Evolutionary conservation across 129 eudicot species (phyloP), one percentile per base, ranked within the genome.

Genomic region (Pseudognaphalium luteoalbum): DNA sequence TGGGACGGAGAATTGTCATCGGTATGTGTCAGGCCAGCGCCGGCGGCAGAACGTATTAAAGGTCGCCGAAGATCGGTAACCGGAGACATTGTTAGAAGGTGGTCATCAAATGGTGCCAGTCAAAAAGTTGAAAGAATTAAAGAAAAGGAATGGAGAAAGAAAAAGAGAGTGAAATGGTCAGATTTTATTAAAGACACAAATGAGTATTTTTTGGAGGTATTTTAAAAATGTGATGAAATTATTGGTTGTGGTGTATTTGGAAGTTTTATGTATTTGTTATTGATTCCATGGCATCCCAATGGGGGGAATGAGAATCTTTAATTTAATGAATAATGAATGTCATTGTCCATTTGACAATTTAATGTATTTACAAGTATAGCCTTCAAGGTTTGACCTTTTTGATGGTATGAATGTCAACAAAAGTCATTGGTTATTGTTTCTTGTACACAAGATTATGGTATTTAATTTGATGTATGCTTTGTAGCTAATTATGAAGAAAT

Each of bases 1-100:
- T 90, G 87, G 32, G 88, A 75, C 15, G 63, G 86, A 16, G 60
- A 77, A 35, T 65, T 79, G 57, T 73, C 74, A 11, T 78, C 81
- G 68, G 84, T 66, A 77, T 88, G 87, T 71, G 76, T 73, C 12
- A 61, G 73, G 76, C 74, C 19, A 85, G 78, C 84, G 83, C 75
- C 56, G 79, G 33, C 42, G 82, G 68, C 6, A 6, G 73, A 21
- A 6, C 22, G 62, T 66, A 66, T 73, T 7, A 77, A 30, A 5
- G 90, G 84, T 15, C 70, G 79, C 19, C 62, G 67, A 66, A 80
- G 83, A 74, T 80, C 83, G 83, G 75, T 57, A 71, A 71, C 51
- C 47, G 68, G 30, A 35, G 83, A 57, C 78, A 71, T 71, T 66
- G 83, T 34, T 76, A 71, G 59, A 50, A 39, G 71, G 63, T 22